Conservation (phyloP, 2,329 filamentous ascomycete genomes). For the Sclerotinia borealis region DNA sequence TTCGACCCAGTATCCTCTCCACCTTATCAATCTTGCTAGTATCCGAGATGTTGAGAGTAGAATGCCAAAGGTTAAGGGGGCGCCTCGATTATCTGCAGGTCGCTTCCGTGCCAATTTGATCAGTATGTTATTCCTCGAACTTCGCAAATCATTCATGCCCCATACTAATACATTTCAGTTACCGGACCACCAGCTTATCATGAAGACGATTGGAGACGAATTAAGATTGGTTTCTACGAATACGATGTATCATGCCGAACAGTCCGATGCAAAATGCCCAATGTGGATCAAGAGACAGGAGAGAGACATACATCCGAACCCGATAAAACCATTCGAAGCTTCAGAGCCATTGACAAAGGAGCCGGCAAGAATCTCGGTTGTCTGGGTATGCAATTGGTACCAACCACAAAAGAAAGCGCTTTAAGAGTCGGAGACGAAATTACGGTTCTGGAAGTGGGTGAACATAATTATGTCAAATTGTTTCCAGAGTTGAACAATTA, state of each 20-base stretch:
- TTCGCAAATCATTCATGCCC: neutral
- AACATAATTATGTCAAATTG: slow-evolving; percentile 10
- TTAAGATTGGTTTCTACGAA: slow-evolving; percentile 47
- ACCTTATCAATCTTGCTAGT: slow-evolving; percentile 60
- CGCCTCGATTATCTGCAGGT: slow-evolving; percentile 50
- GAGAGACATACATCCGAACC: slow-evolving; percentile 42
- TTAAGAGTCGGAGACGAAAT: slow-evolving; percentile 15
- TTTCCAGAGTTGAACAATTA: slow-evolving; percentile 9
- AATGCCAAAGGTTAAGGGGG: slow-evolving; percentile 39
- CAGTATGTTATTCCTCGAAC: slow-evolving; percentile 15
- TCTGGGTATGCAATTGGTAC: slow-evolving; percentile 61
- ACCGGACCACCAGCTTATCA: slow-evolving; percentile 58
- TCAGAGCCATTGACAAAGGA: slow-evolving; percentile 55
- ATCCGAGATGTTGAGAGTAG: slow-evolving; percentile 54
- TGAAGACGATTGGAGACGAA: slow-evolving; percentile 63
- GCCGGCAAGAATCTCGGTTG: slow-evolving; percentile 48
- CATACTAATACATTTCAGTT: slow-evolving; percentile 29
- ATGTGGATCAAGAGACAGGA: slow-evolving; percentile 51
- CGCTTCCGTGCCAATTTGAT: slow-evolving; percentile 71
- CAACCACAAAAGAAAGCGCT: slow-evolving; percentile 39
- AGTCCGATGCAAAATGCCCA: slow-evolving; percentile 64
- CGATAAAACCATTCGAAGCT: slow-evolving; percentile 50
- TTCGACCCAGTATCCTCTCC: slow-evolving; percentile 58
- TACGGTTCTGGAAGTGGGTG: slow-evolving; percentile 14
- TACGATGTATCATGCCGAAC: slow-evolving; percentile 60